phyloP scores from a whole-genome alignment of 345 rosid species.

The Rubroshorea leprosula region DNA sequence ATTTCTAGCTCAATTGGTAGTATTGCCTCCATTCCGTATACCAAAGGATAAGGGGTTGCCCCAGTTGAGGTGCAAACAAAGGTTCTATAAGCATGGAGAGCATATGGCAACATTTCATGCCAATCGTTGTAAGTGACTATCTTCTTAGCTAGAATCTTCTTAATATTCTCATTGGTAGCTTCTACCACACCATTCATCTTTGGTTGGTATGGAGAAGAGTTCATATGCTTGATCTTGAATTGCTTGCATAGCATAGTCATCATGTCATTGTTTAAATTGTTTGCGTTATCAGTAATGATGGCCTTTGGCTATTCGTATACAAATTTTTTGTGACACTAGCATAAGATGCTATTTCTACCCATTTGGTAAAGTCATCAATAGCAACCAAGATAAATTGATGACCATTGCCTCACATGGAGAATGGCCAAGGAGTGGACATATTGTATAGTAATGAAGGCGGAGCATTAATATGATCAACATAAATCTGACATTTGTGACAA shows the following conservation, averaged over 20 bases:
- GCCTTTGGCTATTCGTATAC: background rate
- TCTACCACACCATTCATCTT: slow-evolving; percentile 6
- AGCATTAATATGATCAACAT: background rate
- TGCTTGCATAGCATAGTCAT: background rate
- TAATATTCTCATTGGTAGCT: background rate
- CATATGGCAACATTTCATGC: background rate
- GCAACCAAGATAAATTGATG: slow-evolving; percentile 2
- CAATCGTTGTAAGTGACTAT: background rate
- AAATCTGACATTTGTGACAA: slow-evolving; percentile 6
- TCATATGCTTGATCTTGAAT: background rate
- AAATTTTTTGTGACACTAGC: background rate
- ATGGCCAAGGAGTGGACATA: background rate
- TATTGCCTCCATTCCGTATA: background rate
- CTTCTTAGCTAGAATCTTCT: background rate
- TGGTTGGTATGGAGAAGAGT: background rate
- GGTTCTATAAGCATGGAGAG: background rate
- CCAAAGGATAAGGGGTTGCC: slow-evolving; percentile 1
- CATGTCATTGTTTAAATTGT: background rate
- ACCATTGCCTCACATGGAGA: slow-evolving; percentile 15
- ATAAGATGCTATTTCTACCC: background rate
- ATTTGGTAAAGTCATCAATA: slow-evolving; percentile 12
- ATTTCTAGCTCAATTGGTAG: background rate
- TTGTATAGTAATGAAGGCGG: background rate
- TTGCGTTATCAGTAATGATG: background rate
- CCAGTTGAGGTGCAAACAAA: background rate